A percentile compares a stretch with the other conserved stretches of the same genome.
These are phyloP conservation scores for Juglanconis oblonga DNA, from an alignment of 2,329 filamentous ascomycete species.

Conservation along the genomic window DNA sequence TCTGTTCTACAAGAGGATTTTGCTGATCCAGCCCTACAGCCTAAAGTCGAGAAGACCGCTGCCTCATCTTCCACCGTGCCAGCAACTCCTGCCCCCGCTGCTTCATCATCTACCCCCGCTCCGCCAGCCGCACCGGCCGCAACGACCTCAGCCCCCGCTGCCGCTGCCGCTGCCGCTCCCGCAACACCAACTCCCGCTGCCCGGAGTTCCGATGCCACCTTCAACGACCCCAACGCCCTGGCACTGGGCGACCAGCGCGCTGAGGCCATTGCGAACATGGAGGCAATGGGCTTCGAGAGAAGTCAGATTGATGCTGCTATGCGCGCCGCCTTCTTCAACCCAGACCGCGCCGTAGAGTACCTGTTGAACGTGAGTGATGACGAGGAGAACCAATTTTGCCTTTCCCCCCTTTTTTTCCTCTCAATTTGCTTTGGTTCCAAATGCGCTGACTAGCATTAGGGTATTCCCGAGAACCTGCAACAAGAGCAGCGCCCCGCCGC, in stretches of 20 bases:
- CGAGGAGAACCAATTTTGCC: no score
- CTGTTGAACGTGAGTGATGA: slow-evolving; percentile 68
- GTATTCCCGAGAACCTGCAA: slow-evolving; percentile 83
- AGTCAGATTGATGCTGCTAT: slow-evolving; percentile 88
- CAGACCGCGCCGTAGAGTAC: slow-evolving; percentile 95
- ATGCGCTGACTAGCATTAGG: slow-evolving; percentile 47
- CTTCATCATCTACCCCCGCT: slow-evolving; percentile 46
- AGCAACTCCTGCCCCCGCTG: slow-evolving; percentile 58
- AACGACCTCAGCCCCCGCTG: slow-evolving; percentile 39
- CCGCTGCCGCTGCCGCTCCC: slow-evolving; percentile 41
- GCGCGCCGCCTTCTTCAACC: slow-evolving; percentile 95
- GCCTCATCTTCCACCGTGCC: slow-evolving; percentile 54
- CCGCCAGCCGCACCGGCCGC: slow-evolving; percentile 50
- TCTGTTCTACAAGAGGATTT: slow-evolving; percentile 12
- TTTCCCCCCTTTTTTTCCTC: no score
- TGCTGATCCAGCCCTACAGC: slow-evolving; percentile 41
- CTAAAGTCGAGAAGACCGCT: slow-evolving; percentile 62
- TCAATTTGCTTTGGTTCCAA: not conserved
- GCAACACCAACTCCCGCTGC: slow-evolving; percentile 54
- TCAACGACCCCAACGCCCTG: slow-evolving; percentile 76
- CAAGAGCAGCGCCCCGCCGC: slow-evolving; percentile 39
- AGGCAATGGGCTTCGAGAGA: slow-evolving; percentile 92
- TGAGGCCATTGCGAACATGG: slow-evolving; percentile 86
- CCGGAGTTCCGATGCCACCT: slow-evolving; percentile 37
- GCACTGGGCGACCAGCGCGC: slow-evolving; percentile 81